These are phyloP conservation scores for Ramichloridium luteum DNA, from an alignment of 2,329 filamentous ascomycete species.

Conservation along the genomic window DNA sequence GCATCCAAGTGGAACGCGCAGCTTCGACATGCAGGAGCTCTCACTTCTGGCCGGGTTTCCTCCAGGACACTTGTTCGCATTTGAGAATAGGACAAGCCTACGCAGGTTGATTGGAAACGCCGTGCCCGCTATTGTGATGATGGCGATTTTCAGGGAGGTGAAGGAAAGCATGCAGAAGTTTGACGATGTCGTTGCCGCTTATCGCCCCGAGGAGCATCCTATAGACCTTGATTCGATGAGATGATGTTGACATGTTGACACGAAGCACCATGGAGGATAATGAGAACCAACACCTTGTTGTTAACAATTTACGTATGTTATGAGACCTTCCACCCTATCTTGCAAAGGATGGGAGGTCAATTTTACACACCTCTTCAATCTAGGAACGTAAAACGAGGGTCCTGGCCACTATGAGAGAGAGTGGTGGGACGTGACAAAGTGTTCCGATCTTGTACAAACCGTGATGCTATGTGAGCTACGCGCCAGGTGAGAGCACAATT, in stretches of 20 bases:
- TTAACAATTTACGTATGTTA: too few relatives aligned
- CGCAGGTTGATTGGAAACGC: constrained; percentile 66
- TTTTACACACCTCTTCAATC: not conserved
- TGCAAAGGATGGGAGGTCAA: too few relatives aligned
- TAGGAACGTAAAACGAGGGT: constrained; percentile 1
- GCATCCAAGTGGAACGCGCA: constrained; percentile 51
- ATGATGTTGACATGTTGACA: not conserved
- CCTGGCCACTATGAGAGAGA: not conserved
- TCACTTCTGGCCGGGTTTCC: constrained; percentile 62
- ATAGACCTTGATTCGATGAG: not conserved
- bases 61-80: constrained; percentile 43
- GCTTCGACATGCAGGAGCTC: constrained; percentile 55
- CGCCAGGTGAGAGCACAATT: too few relatives aligned
- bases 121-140: constrained; percentile 40
- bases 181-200: not conserved
- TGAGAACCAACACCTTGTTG: not conserved
- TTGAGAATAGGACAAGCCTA: constrained; percentile 24
- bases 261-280: not conserved
- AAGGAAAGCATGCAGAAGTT: not conserved
- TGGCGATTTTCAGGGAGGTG: constrained; percentile 9
- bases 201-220: not conserved
- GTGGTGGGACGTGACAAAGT: constrained; percentile 1
- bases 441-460: too few relatives aligned
- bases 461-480: too few relatives aligned
- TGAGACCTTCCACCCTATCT: too few relatives aligned